These are phyloP conservation scores for Hamiltosporidium tvaerminnensis DNA, from an alignment of 371 early-diverging fungal genomes.

Conservation along the genomic window DNA sequence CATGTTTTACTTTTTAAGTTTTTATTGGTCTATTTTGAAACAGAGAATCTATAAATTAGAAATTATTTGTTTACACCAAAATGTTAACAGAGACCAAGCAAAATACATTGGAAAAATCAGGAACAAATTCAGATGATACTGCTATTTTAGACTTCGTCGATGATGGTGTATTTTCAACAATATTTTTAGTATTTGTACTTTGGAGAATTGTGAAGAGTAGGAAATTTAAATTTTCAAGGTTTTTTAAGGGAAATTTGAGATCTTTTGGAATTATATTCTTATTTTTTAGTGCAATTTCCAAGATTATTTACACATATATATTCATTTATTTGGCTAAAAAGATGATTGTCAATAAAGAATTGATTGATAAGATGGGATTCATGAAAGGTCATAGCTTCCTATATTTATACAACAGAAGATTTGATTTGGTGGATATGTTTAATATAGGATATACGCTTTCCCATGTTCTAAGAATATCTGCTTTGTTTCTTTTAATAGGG, in stretches of 20 bases:
- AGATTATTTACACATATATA: neutral
- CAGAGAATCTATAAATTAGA: too few species aligned
- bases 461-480: neutral
- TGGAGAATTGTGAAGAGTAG: neutral
- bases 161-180: neutral
- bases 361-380: neutral
- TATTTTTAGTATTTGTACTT: neutral
- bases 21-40: too few species aligned
- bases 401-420: neutral
- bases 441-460: neutral
- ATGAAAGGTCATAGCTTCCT: neutral
- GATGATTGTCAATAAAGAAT: neutral
- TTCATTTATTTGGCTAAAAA: neutral
- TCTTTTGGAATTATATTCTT: neutral
- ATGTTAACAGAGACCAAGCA: too few species aligned
- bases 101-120: too few species aligned
- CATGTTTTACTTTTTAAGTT: too few species aligned
- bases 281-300: neutral
- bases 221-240: neutral
- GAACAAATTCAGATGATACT: too few species aligned
- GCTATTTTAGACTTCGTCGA: neutral
- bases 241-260: neutral
- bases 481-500: neutral
- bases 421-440: neutral
- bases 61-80: too few species aligned